These are phyloP conservation scores for Saccharomyces uvarum DNA, from an alignment of 1,139 yeast genomes.

Conservation along the genomic window DNA sequence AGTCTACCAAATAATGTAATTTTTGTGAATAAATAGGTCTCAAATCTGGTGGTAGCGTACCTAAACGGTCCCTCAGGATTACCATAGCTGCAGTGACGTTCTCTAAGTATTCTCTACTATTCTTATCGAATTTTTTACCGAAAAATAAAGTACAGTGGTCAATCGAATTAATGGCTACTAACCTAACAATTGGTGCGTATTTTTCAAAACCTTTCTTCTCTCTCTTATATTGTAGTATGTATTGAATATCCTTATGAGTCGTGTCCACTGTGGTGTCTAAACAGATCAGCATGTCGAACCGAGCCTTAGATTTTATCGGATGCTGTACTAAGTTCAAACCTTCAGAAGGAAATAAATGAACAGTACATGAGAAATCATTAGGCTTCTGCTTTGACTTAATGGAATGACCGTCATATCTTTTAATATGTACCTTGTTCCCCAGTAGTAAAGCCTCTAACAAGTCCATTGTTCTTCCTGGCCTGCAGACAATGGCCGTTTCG, in stretches of 20 bases:
- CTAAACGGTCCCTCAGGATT: conserved; percentile 75
- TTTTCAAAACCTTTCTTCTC: conserved; percentile 14
- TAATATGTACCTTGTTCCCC: conserved; percentile 60
- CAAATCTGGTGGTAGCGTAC: conserved; percentile 71
- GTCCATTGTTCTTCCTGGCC: conserved; percentile 62
- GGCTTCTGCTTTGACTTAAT: conserved; percentile 32
- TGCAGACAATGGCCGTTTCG: conserved; percentile 45
- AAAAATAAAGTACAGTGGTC: conserved; percentile 61
- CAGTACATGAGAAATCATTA: conserved; percentile 26
- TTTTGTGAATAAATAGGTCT: conserved; percentile 68
- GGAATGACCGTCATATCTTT: conserved; percentile 58
- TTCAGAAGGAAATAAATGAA: conserved; percentile 43
- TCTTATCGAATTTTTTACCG: conserved; percentile 34
- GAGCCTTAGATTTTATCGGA: conserved; percentile 23
- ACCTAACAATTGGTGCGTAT: conserved; percentile 52
- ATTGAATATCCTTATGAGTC: conserved; percentile 31
- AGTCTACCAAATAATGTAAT: conserved; percentile 52
- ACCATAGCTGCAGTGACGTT: conserved; percentile 76
- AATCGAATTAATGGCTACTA: conserved; percentile 71
- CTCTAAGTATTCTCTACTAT: conserved; percentile 45
- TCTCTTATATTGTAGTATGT: conserved; percentile 21
- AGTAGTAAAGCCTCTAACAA: conserved; percentile 67
- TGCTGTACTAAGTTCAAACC: conserved; percentile 23
- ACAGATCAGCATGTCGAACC: conserved; percentile 58
- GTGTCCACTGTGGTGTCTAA: conserved; percentile 65